Conservation (phyloP, 2,329 filamentous ascomycete genomes). For the Calonectria fujianensis region DNA sequence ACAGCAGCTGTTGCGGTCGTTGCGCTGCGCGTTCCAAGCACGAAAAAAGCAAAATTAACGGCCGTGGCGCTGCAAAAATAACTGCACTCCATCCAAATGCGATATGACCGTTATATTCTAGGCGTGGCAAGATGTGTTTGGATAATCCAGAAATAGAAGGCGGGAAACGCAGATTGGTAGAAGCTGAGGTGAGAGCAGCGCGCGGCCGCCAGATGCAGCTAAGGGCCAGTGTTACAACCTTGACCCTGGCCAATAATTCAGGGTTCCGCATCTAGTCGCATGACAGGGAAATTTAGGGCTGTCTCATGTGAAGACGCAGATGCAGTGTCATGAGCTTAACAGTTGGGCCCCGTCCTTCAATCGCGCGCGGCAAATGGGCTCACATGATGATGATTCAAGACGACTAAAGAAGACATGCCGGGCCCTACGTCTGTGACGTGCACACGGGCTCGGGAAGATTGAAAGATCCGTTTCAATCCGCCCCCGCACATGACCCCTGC, state of each 20-base stretch:
- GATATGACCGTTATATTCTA: not conserved
- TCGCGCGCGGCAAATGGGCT: not conserved
- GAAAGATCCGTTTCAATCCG: not conserved
- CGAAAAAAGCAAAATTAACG: not conserved
- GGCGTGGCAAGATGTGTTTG: not conserved
- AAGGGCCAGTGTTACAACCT: not conserved
- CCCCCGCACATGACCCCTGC: conserved; percentile 9
- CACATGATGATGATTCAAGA: not conserved
- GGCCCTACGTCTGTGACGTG: too few species aligned
- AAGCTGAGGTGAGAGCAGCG: not conserved
- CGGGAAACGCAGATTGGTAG: not conserved
- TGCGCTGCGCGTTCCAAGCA: not conserved
- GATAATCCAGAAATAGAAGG: not conserved
- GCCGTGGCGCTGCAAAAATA: not conserved
- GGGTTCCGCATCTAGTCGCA: too few species aligned
- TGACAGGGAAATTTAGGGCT: too few species aligned
- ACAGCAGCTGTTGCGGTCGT: not conserved
- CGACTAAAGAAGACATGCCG: not conserved
- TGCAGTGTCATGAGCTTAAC: too few species aligned
- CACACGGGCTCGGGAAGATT: not conserved
- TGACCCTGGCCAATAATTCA: too few species aligned
- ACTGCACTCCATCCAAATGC: not conserved
- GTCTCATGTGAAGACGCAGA: too few species aligned
- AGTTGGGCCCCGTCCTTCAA: too few species aligned
- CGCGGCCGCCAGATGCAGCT: not conserved